Evolutionary conservation across 352 stramenopile genomes (phyloP).

Genomic region (Pythium apleroticum): DNA sequence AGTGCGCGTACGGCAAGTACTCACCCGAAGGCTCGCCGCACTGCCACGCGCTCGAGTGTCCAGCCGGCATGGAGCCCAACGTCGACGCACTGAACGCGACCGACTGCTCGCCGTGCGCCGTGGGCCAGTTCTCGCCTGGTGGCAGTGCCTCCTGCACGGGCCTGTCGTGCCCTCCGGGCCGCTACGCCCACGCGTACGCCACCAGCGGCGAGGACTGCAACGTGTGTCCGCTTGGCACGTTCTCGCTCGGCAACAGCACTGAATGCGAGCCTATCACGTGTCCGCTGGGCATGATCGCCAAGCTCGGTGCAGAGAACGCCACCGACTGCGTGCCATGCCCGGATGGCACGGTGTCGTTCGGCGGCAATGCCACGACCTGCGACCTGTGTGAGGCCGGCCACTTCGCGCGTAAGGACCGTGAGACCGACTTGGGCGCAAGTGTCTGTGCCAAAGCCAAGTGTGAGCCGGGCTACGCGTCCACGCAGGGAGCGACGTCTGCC

Average conservation of each 20-base stretch:
- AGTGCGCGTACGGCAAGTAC: constrained; percentile 35
- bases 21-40: constrained; percentile 23
- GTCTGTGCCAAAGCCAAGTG: constrained; percentile 29
- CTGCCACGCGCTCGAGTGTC: constrained; percentile 35
- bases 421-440: constrained; percentile 31
- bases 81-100: constrained; percentile 33
- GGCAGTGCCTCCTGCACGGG: constrained; percentile 26
- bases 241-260: constrained; percentile 31
- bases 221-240: constrained; percentile 37
- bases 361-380: constrained; percentile 28
- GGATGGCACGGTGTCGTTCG: constrained; percentile 32
- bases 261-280: constrained; percentile 30
- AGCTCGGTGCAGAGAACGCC: constrained; percentile 27
- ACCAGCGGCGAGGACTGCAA: constrained; percentile 32
- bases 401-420: constrained; percentile 22
- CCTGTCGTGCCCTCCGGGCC: constrained; percentile 32
- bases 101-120: constrained; percentile 37
- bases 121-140: constrained; percentile 37
- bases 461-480: constrained; percentile 21
- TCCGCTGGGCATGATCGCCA: constrained; percentile 32
- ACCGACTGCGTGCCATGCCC: constrained; percentile 36
- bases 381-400: constrained; percentile 27
- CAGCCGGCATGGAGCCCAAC: constrained; percentile 30
- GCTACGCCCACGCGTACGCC: constrained; percentile 30
- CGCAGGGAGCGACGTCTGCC: constrained; percentile 19